A percentile compares a stretch with the other conserved stretches of the same genome.
phyloP scores from a whole-genome alignment of 306 rosid genomes.

The Gastrolobium villosum region DNA sequence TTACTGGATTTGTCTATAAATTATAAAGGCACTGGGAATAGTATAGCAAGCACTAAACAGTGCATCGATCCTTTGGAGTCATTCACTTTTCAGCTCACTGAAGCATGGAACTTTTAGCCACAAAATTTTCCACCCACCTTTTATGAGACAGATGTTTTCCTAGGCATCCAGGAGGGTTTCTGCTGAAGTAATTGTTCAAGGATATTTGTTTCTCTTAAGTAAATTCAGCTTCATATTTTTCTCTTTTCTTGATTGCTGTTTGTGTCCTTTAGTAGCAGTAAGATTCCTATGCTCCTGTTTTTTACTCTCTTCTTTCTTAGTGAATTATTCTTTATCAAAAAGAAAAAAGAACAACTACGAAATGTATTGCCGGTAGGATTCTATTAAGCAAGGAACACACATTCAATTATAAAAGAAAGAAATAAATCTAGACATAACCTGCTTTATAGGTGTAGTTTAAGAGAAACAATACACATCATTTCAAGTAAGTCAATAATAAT shows the following conservation, averaged over 20 bases:
- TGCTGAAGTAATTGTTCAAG: too few relatives aligned
- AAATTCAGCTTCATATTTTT: not conserved
- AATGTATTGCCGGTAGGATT: not conserved
- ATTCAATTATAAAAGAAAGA: not conserved
- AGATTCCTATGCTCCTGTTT: constrained; percentile 9
- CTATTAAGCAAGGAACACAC: not conserved
- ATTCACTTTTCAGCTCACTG: too few relatives aligned
- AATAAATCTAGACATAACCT: not conserved
- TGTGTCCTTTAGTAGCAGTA: not conserved
- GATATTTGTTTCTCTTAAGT: not conserved
- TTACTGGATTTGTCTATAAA: too few relatives aligned
- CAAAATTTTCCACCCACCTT: too few relatives aligned
- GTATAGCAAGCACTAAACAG: too few relatives aligned
- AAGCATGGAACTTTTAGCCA: too few relatives aligned
- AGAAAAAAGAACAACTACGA: not conserved
- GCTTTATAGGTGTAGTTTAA: not conserved
- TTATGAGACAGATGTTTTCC: too few relatives aligned
- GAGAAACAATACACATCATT: constrained; percentile 3
- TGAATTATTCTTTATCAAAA: not conserved
- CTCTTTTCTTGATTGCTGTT: not conserved
- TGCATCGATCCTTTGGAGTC: too few relatives aligned
- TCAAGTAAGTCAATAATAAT: not conserved
- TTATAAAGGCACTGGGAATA: too few relatives aligned
- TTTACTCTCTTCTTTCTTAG: not conserved
- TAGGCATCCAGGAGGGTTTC: too few relatives aligned